Base-by-base conservation (phyloP, 1,139 yeast species). In the Waltiozyma sp. region DNA sequence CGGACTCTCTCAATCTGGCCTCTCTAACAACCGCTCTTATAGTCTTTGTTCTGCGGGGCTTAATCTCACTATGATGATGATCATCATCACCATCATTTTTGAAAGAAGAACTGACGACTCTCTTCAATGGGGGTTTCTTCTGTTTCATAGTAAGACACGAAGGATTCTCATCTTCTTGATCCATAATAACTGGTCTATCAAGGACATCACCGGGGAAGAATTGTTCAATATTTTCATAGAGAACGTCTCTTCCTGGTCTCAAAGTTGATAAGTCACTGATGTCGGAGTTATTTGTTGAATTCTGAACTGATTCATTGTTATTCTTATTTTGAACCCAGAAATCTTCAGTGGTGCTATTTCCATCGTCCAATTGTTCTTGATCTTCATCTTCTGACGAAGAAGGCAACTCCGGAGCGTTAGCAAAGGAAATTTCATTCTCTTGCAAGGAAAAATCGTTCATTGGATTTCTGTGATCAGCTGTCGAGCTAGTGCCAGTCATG, bases 231-330 rank as follows among this genome's bases (percentile, higher is more conserved):
- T 93, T 88, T 46, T 88, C 87, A 58, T 88, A 91, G 35, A 93
- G 82, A 41, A 85, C 94, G 56, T 91, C 97, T 1, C 95, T 83
- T 0, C 98, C 89, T 2, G 99, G 99, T 58, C 98, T 77, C 7
- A 91, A 81, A 11, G 80, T 76, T 3, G 34, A 31, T n/a, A 31
- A n/a, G 14, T 31, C 34, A 31, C 34, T 31, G 34, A 31, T 31
- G n/a, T 31, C 34, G 9, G 34, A 31, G 18, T 15, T 15, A 10
- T 4, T 4, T 9, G n/a, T 9, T n/a, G n/a, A n/a, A 14, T 10
- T 26, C n/a, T 26, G n/a, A 26, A 26, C 31, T 14, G n/a, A 7
- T 14, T 10, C 5, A 7, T 14, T 31, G 18, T n/a, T 31, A 14
- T 48, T 48, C 21, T 71, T 65, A 0, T 69, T 68, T 52, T 77